Base-by-base conservation (phyloP, 352 stramenopile species). In the Globisporangium splendens region DNA sequence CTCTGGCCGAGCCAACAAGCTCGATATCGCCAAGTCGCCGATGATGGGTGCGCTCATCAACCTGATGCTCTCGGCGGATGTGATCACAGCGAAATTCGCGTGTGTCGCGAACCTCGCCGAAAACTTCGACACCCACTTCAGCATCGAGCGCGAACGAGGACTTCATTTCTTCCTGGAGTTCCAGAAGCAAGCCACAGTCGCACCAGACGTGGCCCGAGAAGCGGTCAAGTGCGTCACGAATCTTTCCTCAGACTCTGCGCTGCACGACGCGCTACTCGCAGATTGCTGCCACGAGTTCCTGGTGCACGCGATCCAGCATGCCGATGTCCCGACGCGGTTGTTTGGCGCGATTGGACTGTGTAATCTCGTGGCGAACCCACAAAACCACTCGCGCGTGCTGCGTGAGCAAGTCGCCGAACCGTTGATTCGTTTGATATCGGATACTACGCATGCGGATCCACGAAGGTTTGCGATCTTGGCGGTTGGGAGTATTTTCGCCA, bases 1-100 rank as follows among this genome's bases (percentile, higher is more conserved):
- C 86, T 33, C 77, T 99, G 12, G 90, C 96, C 31, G 95, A 99
- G 69, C 79, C 14, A 98, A 98, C 72, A 99, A 98, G 72, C 70
- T 97, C 7, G 80, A 87, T 24, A 92, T 99, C 56, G 86, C 91
- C 0, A 67, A 66, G 18, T 97, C 89, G 5, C 82, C 88, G 20
- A 63, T 93, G 24, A 73, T 97, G 64, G 70, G 73, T 4, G 74
- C 80, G 21, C 66, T 98, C 35, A 83, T 98, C 28, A 82, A 68
- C 20, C 74, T 99, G 17, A 89, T 96, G 73, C 63, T 94, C 20
- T 86, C 83, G 28, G 59, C 48, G 7, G 91, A 99, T 66, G 68
- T 83, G 15, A 41, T 72, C 6, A 88, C 84, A 0, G 75, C 85
- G 5, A 74, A 57, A 17, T 93, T 92, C 56, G 81, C 83, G 59